phyloP scores from a whole-genome alignment of 106 monocot genomes.

The Dactylorhiza incarnata region DNA sequence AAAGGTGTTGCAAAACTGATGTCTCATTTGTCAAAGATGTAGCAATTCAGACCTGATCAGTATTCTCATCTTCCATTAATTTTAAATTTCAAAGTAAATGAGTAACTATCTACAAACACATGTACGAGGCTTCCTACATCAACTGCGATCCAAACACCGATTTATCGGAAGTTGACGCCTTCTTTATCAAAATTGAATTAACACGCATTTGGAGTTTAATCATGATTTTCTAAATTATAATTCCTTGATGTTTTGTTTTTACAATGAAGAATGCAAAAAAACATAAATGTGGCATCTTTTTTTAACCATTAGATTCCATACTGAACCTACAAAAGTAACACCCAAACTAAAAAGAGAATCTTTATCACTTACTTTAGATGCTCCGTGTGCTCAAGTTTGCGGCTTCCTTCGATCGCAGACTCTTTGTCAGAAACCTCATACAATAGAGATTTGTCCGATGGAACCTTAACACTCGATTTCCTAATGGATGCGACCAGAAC shows the following conservation, averaged over 20 bases:
- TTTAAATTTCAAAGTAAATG: no score
- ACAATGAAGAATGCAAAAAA: background rate
- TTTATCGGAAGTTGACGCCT: no score
- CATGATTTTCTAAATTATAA: background rate
- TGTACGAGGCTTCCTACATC: no score
- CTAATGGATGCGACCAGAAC: constrained; percentile 28
- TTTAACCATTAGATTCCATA: background rate
- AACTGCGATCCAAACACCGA: no score
- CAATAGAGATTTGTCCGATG: constrained; percentile 21
- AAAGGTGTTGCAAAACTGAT: no score
- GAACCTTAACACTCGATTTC: constrained; percentile 24
- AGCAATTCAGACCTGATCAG: background rate
- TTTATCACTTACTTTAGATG: constrained; percentile 18
- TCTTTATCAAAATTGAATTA: background rate
- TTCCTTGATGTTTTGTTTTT: background rate
- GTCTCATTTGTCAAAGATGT: background rate
- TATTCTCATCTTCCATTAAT: background rate
- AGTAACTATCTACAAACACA: no score
- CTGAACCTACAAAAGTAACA: background rate
- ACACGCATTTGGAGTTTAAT: background rate
- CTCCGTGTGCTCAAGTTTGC: constrained; percentile 39
- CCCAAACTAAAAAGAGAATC: background rate
- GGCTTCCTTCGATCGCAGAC: constrained; percentile 38
- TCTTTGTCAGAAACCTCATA: constrained; percentile 35
- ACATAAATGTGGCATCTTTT: background rate